These are phyloP conservation scores for Aspergillus neoniger DNA, from an alignment of 2,329 filamentous ascomycete genomes.

Conservation along the genomic window DNA sequence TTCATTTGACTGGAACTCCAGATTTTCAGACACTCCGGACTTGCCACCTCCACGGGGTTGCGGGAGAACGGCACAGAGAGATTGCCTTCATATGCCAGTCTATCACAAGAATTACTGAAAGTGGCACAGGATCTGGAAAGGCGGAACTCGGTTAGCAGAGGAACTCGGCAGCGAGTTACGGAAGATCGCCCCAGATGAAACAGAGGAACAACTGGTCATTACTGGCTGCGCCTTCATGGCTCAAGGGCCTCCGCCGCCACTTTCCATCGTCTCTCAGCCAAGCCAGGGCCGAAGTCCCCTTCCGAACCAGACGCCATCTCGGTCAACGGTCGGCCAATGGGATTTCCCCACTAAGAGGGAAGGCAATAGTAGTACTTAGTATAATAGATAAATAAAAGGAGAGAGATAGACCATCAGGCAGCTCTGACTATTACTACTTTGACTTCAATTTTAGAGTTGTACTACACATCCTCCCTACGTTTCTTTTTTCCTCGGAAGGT, in stretches of 20 bases:
- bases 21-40: background rate
- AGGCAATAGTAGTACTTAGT: conserved; percentile 11
- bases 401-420: background rate
- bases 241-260: conserved; percentile 12
- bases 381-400: conserved; percentile 2
- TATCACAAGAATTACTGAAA: background rate
- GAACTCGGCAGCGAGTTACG: conserved; percentile 26
- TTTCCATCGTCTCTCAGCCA: conserved; percentile 14
- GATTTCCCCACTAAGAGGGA: conserved; percentile 12
- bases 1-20: too few species aligned
- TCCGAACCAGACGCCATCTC: conserved; percentile 21
- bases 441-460: too few species aligned
- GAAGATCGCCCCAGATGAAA: conserved; percentile 25
- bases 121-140: conserved; percentile 11
- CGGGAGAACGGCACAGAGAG: background rate
- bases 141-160: conserved; percentile 29
- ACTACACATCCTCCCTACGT: too few species aligned
- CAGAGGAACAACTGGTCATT: conserved; percentile 1
- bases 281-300: conserved; percentile 22
- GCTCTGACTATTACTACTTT: too few species aligned
- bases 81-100: background rate
- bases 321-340: conserved; percentile 14
- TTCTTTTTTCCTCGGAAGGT: too few species aligned
- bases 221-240: conserved; percentile 6
- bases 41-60: conserved; percentile 1